Percentiles rank a stretch among this genome's conserved stretches.
phyloP scores from a whole-genome alignment of 805 yeast genomes.

The Starmera caribaea region DNA sequence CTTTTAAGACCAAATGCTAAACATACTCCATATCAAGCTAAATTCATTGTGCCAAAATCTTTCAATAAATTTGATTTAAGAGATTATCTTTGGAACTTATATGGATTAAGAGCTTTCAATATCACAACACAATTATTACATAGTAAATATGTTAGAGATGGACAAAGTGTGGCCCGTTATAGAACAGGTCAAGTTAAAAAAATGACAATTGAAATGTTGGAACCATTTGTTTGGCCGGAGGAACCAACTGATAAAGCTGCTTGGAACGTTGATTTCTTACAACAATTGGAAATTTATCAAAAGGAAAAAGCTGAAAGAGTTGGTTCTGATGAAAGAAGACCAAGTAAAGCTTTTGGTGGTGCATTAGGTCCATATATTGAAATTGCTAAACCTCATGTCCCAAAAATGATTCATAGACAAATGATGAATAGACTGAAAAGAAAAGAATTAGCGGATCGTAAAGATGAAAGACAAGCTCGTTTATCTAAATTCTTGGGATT shows the following conservation, averaged over 20 bases:
- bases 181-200: slow-evolving; percentile 79
- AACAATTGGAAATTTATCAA: slow-evolving; percentile 42
- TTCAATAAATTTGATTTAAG: slow-evolving; percentile 92
- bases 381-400: slow-evolving; percentile 57
- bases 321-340: slow-evolving; percentile 64
- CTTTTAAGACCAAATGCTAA: slow-evolving; percentile 88
- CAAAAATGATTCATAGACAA: slow-evolving; percentile 35
- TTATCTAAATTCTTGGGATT: slow-evolving; percentile 5
- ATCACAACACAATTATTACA: slow-evolving; percentile 80
- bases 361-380: slow-evolving; percentile 44
- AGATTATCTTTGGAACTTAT: slow-evolving; percentile 84
- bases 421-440: slow-evolving; percentile 33
- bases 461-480: slow-evolving; percentile 3
- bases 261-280: slow-evolving; percentile 30
- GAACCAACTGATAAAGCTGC: slow-evolving; percentile 34
- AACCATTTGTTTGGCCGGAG: slow-evolving; percentile 95
- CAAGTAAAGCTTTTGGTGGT: slow-evolving; percentile 70
- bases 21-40: slow-evolving; percentile 95
- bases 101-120: slow-evolving; percentile 83
- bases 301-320: slow-evolving; percentile 35
- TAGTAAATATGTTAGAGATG: slow-evolving; percentile 55
- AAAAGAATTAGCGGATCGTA: slow-evolving; percentile 10
- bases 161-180: slow-evolving; percentile 53
- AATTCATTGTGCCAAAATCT: slow-evolving; percentile 86
- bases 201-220: slow-evolving; percentile 94